Evolutionary conservation across 2,329 filamentous ascomycete genomes (phyloP).

Genomic region (Reticulascus tulasneorum): DNA sequence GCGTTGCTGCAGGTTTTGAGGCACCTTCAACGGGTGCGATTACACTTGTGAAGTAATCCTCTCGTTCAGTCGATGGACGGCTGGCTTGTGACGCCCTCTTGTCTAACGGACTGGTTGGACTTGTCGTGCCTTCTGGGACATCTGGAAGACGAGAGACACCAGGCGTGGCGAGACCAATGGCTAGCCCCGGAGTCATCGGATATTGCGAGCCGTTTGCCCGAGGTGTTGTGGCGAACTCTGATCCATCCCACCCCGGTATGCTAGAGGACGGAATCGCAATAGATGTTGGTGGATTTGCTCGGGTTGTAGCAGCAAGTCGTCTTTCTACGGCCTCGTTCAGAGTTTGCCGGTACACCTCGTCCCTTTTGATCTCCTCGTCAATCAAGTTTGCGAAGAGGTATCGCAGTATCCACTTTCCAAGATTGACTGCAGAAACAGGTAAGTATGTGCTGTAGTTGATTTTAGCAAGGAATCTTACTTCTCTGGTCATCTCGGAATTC

Average conservation of each 20-base stretch:
- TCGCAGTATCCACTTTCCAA: constrained; percentile 92
- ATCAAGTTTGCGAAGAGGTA: constrained; percentile 89
- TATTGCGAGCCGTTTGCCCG: constrained; percentile 61
- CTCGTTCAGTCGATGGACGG: constrained; percentile 58
- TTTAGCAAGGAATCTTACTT: constrained; percentile 51
- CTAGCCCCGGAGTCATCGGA: constrained; percentile 68
- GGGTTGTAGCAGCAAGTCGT: constrained; percentile 48
- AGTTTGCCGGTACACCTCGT: constrained; percentile 67
- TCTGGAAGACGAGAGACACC: constrained; percentile 39
- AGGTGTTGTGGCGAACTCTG: constrained; percentile 52
- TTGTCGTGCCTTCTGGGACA: constrained; percentile 42
- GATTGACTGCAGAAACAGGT: constrained; percentile 62
- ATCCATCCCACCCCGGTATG: constrained; percentile 29
- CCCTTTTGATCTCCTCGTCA: constrained; percentile 82
- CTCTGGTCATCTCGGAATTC: constrained; percentile 91
- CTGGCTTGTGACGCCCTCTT: constrained; percentile 53
- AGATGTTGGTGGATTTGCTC: constrained; percentile 55
- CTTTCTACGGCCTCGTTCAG: constrained; percentile 62
- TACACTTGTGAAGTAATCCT: constrained; percentile 74
- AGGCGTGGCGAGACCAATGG: constrained; percentile 75
- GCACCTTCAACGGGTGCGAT: constrained; percentile 45
- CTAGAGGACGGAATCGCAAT: constrained; percentile 45
- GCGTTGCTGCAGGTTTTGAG: constrained; percentile 40
- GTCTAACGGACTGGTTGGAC: constrained; percentile 44
- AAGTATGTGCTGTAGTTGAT: not conserved